Evolutionary conservation across 495 filamentous ascomycete species (phyloP).

Genomic region (Aspergillus asperescens): DNA sequence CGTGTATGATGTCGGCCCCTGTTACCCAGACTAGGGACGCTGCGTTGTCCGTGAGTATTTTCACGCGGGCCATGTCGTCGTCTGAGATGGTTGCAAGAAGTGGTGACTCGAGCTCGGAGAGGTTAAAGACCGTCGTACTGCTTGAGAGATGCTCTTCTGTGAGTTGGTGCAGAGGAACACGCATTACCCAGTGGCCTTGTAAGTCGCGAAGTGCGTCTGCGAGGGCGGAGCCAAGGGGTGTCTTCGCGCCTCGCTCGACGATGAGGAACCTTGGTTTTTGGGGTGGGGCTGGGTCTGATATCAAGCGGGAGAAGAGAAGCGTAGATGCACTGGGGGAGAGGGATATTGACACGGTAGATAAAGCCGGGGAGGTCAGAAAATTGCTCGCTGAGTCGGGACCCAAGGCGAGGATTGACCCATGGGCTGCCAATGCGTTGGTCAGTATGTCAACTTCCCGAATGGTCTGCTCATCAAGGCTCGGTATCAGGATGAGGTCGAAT

Average conservation of each 20-base stretch:
- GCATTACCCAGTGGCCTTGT: background rate
- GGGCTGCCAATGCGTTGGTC: background rate
- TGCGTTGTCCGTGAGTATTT: slow-evolving; percentile 27
- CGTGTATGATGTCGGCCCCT: slow-evolving; percentile 21
- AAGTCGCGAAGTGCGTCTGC: background rate
- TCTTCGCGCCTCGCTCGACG: background rate
- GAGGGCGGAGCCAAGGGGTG: background rate
- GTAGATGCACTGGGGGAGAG: background rate
- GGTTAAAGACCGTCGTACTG: slow-evolving; percentile 5
- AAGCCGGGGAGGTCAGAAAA: background rate
- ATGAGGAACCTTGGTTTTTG: background rate
- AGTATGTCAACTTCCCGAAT: background rate
- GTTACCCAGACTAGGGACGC: slow-evolving; percentile 31
- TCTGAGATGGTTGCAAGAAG: slow-evolving; percentile 26
- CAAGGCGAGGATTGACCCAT: background rate
- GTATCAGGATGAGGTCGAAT: background rate
- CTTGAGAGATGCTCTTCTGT: background rate
- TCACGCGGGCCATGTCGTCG: slow-evolving; percentile 24
- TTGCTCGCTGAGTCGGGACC: background rate
- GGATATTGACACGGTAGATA: no score
- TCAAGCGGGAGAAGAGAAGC: background rate
- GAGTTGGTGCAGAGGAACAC: background rate
- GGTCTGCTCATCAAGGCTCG: background rate
- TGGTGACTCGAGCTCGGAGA: slow-evolving; percentile 20
- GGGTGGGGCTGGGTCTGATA: background rate